Conservation (phyloP, 2,329 filamentous ascomycete genomes). For the Calycina marina region DNA sequence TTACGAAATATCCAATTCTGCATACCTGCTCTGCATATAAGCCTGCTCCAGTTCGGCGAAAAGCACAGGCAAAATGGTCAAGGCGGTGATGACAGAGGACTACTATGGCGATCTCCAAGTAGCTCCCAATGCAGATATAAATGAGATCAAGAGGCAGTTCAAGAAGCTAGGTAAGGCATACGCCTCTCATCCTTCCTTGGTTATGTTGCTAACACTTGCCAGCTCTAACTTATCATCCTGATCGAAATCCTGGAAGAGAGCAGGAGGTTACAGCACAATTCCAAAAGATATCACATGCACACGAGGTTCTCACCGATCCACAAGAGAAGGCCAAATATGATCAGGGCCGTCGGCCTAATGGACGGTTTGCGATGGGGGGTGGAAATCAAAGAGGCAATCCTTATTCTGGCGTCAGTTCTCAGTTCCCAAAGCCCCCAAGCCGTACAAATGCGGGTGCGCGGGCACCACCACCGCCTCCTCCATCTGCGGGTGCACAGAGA, state of each 20-base stretch:
- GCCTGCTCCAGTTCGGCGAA: background rate
- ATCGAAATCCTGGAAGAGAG: slow-evolving; percentile 56
- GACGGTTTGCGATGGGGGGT: slow-evolving; percentile 9
- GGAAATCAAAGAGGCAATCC: slow-evolving; percentile 20
- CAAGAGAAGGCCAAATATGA: slow-evolving; percentile 22
- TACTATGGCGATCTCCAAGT: slow-evolving; percentile 57
- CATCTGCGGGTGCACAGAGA: slow-evolving; percentile 19
- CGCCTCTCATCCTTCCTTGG: background rate
- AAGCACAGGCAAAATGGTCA: slow-evolving; percentile 18
- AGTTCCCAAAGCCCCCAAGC: slow-evolving; percentile 21
- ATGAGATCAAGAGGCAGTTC: slow-evolving; percentile 57
- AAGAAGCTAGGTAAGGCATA: slow-evolving; percentile 41
- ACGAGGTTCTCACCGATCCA: slow-evolving; percentile 43
- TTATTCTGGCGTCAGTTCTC: slow-evolving; percentile 18
- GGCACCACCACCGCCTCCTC: slow-evolving; percentile 10
- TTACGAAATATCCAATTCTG: background rate
- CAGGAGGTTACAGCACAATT: slow-evolving; percentile 51
- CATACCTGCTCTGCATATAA: no score
- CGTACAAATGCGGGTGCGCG: slow-evolving; percentile 13
- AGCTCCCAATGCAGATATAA: slow-evolving; percentile 37
- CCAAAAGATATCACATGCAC: slow-evolving; percentile 55
- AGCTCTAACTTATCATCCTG: slow-evolving; percentile 56
- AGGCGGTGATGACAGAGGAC: slow-evolving; percentile 28
- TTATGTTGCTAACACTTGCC: slow-evolving; percentile 7
- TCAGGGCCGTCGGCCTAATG: slow-evolving; percentile 14